Conservation (phyloP, 768 basidiomycete genomes). For the Trametopsis cervina region DNA sequence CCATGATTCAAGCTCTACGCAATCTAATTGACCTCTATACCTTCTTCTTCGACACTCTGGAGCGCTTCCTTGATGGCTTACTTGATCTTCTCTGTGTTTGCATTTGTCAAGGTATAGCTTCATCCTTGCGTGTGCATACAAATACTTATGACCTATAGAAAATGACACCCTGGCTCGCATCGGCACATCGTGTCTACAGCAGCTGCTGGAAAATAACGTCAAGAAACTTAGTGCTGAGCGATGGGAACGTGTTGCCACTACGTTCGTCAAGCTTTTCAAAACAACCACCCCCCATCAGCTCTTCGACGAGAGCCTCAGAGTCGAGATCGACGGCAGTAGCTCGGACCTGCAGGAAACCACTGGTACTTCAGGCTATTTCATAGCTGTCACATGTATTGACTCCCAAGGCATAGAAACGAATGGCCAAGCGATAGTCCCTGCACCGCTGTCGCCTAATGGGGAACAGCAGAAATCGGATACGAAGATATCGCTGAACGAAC, state of each 20-base stretch:
- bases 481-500: conserved; percentile 55
- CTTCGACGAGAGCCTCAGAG: conserved; percentile 87
- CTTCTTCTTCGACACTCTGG: conserved; percentile 87
- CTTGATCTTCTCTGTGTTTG: conserved; percentile 91
- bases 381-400: conserved; percentile 6
- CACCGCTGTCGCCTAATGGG: conserved; percentile 76
- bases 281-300: conserved; percentile 97
- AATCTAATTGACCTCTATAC: conserved; percentile 95
- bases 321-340: conserved; percentile 62
- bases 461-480: conserved; percentile 41
- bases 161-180: conserved; percentile 97
- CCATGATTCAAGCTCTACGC: conserved; percentile 96
- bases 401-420: conserved; percentile 43
- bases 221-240: conserved; percentile 72
- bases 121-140: not conserved
- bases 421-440: conserved; percentile 69
- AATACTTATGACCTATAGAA: conserved; percentile 43
- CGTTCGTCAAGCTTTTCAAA: conserved; percentile 94
- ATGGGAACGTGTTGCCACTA: conserved; percentile 89
- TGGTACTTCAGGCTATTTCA: conserved; percentile 15
- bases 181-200: conserved; percentile 95
- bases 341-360: conserved; percentile 46
- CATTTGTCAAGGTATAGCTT: conserved; percentile 89
- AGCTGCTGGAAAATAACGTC: conserved; percentile 90
- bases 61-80: conserved; percentile 87